A percentile compares a stretch with the other conserved stretches of the same genome.
These are phyloP conservation scores for Carallia pectinifolia DNA, from an alignment of 345 rosid species.

Conservation along the genomic window DNA sequence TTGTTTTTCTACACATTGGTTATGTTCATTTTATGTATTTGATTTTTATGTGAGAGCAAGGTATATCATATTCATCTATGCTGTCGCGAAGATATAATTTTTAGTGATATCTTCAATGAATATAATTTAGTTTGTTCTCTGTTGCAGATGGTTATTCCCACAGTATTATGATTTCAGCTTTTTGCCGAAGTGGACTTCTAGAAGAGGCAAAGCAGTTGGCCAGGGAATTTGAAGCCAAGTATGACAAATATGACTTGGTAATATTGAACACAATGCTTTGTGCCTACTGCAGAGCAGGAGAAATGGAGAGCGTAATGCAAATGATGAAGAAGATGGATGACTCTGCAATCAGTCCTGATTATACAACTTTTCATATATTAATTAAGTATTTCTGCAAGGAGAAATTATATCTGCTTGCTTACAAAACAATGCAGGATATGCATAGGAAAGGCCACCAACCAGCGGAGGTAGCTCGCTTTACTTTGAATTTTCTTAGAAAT, in stretches of 20 bases:
- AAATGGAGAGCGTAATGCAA: conserved; percentile 79
- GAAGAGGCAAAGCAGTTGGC: conserved; percentile 84
- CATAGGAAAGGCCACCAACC: conserved; percentile 74
- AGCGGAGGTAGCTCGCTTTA: conserved; percentile 58
- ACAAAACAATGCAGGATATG: conserved; percentile 74
- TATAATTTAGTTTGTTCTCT: conserved; percentile 5
- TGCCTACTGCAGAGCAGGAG: conserved; percentile 89
- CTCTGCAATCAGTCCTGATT: conserved; percentile 63
- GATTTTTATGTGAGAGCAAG: not conserved
- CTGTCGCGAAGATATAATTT: not conserved
- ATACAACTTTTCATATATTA: conserved; percentile 71
- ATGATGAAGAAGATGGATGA: conserved; percentile 90
- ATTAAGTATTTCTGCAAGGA: conserved; percentile 83
- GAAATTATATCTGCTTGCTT: conserved; percentile 78
- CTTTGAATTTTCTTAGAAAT: not conserved
- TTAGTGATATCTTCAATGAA: conserved; percentile 1
- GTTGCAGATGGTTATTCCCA: conserved; percentile 84
- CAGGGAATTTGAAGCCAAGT: conserved; percentile 64
- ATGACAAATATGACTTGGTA: conserved; percentile 73
- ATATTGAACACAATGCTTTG: conserved; percentile 80
- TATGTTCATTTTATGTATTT: not conserved
- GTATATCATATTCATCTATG: not conserved
- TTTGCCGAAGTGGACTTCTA: conserved; percentile 66
- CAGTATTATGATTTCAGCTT: conserved; percentile 89
- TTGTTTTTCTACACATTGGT: not conserved